Percentiles rank a stretch among this genome's conserved stretches.
phyloP scores from a whole-genome alignment of 2,329 filamentous ascomycete genomes.

The Dichotomopilus funicola region DNA sequence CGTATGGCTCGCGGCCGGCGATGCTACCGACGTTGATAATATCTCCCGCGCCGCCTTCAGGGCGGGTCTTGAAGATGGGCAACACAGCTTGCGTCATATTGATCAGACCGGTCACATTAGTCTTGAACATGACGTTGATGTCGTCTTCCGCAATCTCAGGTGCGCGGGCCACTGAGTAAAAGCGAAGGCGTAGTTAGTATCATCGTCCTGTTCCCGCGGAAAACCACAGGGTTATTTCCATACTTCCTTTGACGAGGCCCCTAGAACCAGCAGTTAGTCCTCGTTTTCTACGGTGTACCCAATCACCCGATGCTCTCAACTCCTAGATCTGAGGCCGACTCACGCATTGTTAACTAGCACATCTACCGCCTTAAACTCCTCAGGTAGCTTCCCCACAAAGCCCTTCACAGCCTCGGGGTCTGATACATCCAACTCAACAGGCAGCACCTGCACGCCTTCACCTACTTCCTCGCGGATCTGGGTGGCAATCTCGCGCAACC shows the following conservation, averaged over 20 bases:
- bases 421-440: conserved; percentile 82
- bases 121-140: conserved; percentile 80
- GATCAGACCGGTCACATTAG: conserved; percentile 91
- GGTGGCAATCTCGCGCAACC: conserved; percentile 65
- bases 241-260: conserved; percentile 22
- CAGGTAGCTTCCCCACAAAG: conserved; percentile 68
- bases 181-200: not conserved
- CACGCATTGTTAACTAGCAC: conserved; percentile 95
- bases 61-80: conserved; percentile 70
- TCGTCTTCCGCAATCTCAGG: conserved; percentile 78
- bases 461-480: conserved; percentile 74
- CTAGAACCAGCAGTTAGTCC: conserved; percentile 5
- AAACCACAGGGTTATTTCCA: not conserved
- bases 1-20: conserved; percentile 81
- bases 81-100: conserved; percentile 92
- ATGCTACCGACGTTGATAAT: conserved; percentile 94
- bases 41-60: conserved; percentile 73
- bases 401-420: conserved; percentile 64
- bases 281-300: too few relatives aligned
- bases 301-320: too few relatives aligned
- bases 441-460: conserved; percentile 71
- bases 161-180: conserved; percentile 36
- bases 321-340: conserved; percentile 29
- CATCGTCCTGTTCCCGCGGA: not conserved
- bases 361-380: conserved; percentile 78